phyloP scores from a whole-genome alignment of 2,329 filamentous ascomycete genomes.

The Diaporthe velutina region DNA sequence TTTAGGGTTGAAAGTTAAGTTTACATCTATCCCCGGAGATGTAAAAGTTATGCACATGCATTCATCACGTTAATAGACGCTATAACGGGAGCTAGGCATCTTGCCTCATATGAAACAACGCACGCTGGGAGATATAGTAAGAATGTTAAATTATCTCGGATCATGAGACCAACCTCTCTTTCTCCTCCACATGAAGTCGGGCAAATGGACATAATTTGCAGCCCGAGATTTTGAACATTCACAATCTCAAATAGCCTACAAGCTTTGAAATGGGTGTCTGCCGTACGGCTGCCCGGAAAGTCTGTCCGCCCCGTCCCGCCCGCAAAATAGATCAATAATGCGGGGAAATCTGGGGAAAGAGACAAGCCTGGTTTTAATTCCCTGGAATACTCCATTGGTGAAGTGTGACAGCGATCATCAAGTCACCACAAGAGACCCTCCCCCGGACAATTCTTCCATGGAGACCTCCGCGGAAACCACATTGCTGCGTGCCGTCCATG shows the following conservation, averaged over 20 bases:
- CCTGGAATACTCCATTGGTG: neutral
- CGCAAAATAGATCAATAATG: neutral
- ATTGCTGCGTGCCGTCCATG: neutral
- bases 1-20: no score
- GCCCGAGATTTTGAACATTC: neutral
- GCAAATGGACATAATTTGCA: neutral
- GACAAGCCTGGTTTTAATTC: neutral
- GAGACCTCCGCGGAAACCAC: neutral
- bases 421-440: neutral
- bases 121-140: no score
- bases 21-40: no score
- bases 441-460: neutral
- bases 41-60: no score
- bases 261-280: neutral
- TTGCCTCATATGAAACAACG: neutral
- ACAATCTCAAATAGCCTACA: neutral
- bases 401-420: neutral
- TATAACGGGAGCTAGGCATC: no score
- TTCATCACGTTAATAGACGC: no score
- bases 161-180: neutral
- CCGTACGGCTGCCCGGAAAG: neutral
- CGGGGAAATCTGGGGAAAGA: slow-evolving; percentile 3
- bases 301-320: neutral
- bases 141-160: neutral
- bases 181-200: neutral